A percentile compares a stretch with the other conserved stretches of the same genome.
phyloP scores from a whole-genome alignment of 176 grass and related monocot genomes.

The Aegilops longissima region DNA sequence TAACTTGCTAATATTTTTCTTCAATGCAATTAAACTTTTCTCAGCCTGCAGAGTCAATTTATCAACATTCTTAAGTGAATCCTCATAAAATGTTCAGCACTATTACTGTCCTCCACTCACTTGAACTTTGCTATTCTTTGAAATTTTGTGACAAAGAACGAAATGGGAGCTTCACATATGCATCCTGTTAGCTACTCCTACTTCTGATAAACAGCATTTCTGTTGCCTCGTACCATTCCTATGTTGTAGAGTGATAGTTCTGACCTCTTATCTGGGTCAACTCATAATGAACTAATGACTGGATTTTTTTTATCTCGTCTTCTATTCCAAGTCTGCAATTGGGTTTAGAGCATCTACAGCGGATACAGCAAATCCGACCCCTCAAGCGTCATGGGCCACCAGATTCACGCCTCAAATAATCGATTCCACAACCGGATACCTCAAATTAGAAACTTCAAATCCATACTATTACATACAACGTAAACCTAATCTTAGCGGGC shows the following conservation, averaged over 20 bases:
- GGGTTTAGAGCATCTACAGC: neutral
- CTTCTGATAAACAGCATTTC: neutral
- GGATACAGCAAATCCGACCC: no score
- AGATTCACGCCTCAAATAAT: no score
- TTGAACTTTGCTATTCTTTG: neutral
- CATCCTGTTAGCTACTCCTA: neutral
- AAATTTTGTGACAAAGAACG: neutral
- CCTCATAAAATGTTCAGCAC: neutral
- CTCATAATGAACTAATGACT: neutral
- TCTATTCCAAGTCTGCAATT: conserved; percentile 16
- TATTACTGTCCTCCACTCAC: neutral
- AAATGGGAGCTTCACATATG: neutral
- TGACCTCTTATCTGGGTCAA: neutral
- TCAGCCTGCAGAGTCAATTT: neutral
- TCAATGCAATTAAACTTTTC: neutral
- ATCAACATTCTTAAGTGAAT: conserved; percentile 17
- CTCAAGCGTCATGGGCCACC: no score
- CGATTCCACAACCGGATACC: no score
- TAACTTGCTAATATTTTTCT: neutral
- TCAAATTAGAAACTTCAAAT: no score
- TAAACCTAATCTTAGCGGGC: no score
- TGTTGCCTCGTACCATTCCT: neutral
- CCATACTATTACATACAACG: no score
- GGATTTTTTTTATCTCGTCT: neutral
- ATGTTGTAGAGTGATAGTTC: neutral